These are phyloP conservation scores for Salix viminalis DNA, from an alignment of 345 rosid genomes.

Conservation along the genomic window DNA sequence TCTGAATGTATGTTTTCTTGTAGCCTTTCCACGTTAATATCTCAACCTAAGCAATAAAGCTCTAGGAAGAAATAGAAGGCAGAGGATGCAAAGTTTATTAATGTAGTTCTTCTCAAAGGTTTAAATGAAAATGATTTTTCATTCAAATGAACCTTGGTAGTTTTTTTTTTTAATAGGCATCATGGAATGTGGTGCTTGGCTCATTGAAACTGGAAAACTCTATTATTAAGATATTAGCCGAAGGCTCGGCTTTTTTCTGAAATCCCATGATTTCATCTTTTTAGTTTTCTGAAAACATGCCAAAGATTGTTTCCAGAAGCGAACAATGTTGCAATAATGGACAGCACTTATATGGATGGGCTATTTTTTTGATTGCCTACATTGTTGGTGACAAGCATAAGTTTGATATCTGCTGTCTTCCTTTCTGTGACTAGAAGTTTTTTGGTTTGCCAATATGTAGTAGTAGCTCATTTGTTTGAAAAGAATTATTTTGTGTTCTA, in stretches of 20 bases:
- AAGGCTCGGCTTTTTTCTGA: background rate
- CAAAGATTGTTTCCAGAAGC: background rate
- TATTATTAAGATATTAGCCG: background rate
- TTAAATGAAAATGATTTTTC: background rate
- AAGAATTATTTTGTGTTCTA: background rate
- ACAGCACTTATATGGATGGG: background rate
- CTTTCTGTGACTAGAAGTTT: slow-evolving; percentile 2
- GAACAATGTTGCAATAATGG: background rate
- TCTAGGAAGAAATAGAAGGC: background rate
- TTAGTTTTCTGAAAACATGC: background rate
- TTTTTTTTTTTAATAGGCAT: background rate
- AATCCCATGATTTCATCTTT: background rate
- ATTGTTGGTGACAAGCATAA: background rate
- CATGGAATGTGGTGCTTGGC: background rate
- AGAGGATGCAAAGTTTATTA: background rate
- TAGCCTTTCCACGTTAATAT: background rate
- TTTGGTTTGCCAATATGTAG: background rate
- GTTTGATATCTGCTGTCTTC: slow-evolving; percentile 2
- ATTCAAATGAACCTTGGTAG: background rate
- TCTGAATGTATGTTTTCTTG: background rate
- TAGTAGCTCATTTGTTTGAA: background rate
- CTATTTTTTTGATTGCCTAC: slow-evolving; percentile 3
- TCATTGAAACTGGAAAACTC: background rate
- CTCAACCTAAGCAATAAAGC: background rate
- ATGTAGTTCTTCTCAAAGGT: background rate